Base-by-base conservation (phyloP, 1,284 basidiomycete species). In the Ganoderma sinense region DNA sequence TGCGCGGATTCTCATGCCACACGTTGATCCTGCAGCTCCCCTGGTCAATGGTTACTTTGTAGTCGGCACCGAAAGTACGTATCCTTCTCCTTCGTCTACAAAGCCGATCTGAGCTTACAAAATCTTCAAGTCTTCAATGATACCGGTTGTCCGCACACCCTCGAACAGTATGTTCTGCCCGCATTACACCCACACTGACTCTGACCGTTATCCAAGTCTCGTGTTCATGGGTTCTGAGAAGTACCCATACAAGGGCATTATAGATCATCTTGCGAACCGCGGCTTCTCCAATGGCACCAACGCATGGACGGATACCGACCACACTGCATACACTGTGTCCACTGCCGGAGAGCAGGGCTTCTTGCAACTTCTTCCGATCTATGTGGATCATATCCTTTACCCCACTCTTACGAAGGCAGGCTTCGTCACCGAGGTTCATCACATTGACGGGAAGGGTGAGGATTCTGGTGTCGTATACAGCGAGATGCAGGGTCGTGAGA, bases 401-500 rank as follows among this genome's bases (percentile, higher is more conserved):
- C 97, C 98, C 4, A 99, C 97, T 0, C 90, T 99, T 71, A 97
- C 96, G 8, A 89, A 96, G 72, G 90, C 94, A 65, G 95, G 96
- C 59, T 99, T 96, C 76, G 87, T 94, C 16, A 99, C 98, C 14
- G 97, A 99, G 85, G 94, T 97, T 20, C 95, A 97, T 80, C 97
- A 99, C 80, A 91, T 99, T 76, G 94, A 99, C 80, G 88, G 88
- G 13, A 90, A 95, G 77, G 97, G 96, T 5, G 91, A 97, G 77
- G 91, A 99, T 78, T 94, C 95, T 13, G 98, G 98, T 60, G 98
- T 99, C 2, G 98, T 99, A 36, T 98, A 97, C 80, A 95, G 93
- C 76, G 95, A 97, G 83, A 99, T 99, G 98, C 97, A 99, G 84
- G 98, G 96, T 0, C 88, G 97, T 62, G 94, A 99, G 83, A 99